Base-by-base conservation (phyloP, 331 rosid genomes). In the Phaseolus coccineus region DNA sequence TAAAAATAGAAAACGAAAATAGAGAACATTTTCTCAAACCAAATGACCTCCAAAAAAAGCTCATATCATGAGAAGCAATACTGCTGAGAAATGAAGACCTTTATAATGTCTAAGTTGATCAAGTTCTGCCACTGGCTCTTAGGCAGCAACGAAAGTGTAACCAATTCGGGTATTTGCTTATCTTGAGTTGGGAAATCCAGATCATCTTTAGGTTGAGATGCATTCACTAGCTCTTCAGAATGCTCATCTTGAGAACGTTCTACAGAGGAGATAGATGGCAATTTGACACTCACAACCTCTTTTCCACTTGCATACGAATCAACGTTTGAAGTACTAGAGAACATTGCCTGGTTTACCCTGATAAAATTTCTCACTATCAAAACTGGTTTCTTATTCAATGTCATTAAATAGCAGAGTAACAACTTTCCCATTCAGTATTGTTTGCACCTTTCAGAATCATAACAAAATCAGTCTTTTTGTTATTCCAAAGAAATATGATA, bases 41-140 rank as follows among this genome's bases (percentile, higher is more conserved):
- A 61, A 31, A 61, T 31, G 2, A 4, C 12, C 44, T 22, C 64
- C 2, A 61, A 48, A 6, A 58, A 69, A 37, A 78, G 24, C 30
- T 58, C 59, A 47, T 40, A 79, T 25, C 76, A 77, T 52, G 53
- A 73, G 82, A 78, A 71, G 52, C 77, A 86, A 25, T 70, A 62
- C 33, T 56, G 71, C 28, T 53, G 37, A 72, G 87, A 66, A 47
- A 76, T 19, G 62, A 87, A 30, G 68, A 95, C 99, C 99, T 92
- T 95, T 85, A 93, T 95, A 39, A 90, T 80, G 87, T 91, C 99
- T 46, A 95, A 89, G 85, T 89, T 90, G 85, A 95, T 90, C 85
- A 95, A 85, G 89, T 97, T 90, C 84, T 91, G 97, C 99, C 99
- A 91, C 87, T 91, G 99, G 80, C 97, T 91, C 88, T 85, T 95